Evolutionary conservation across 148 eudicot species (phyloP), one percentile per base, ranked within the genome.

Genomic region (Vaccinium corymbosum): DNA sequence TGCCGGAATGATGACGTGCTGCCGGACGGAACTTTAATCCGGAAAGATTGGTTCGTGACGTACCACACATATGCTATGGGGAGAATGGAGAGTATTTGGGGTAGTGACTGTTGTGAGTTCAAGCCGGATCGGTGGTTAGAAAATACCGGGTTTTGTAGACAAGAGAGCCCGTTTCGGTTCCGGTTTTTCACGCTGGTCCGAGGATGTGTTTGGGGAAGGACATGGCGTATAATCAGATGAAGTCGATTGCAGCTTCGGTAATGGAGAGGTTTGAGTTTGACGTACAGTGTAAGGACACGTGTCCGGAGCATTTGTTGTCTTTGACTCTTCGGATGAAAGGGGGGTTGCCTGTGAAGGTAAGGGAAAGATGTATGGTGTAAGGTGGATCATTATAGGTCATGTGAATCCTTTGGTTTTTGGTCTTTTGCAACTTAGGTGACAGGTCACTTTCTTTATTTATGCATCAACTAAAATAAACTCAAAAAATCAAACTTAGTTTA

Each of bases 21-120:
- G 62, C 93, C 95, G 0, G 90, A 92, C 22, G 93, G 95, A 7
- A 94, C 93, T 2, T 2, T 56, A 15, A 73, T 92, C 3, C 83
- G 84, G 48, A 87, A 68, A 87, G 82, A 17, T 7, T 94, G 97
- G 97, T 85, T 88, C 15, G 72, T 90, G 25, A 53, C 89, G 2
- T 94, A 92, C 57, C 48, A 80, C 7, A 68, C 93, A 0, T 94
- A 90, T 46, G 90, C 91, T 6, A 93, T 93, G 98, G 98, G 93
- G 48, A 93, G 98, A 83, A 91, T 91, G 88, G 93, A 87, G 88
- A 91, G 84, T 13, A 87, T 93, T 15, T 93, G 98, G 98, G 96
- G 98, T 1, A 52, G 87, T 52, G 96, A 94, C 71, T 92, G 96
- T 80, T 71, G 81, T 22, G 87, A 92, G 84, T 94, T 89, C 85